phyloP scores from a whole-genome alignment of 2,329 filamentous ascomycete species.

The Colletotrichum lini region DNA sequence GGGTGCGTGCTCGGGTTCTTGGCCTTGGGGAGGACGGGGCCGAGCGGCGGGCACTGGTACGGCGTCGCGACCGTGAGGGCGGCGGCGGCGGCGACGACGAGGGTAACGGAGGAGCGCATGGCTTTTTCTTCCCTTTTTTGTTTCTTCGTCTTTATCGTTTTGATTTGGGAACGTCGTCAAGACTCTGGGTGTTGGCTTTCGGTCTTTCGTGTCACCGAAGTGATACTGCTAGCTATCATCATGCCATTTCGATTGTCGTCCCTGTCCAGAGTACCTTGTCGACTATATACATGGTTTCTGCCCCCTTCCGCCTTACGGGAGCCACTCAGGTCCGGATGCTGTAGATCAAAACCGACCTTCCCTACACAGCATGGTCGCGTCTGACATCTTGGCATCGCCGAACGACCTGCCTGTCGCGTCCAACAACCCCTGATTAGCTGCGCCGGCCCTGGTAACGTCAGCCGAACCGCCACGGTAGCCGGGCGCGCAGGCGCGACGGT shows the following conservation, averaged over 20 bases:
- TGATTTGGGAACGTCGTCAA: no score
- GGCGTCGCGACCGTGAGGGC: conserved; percentile 13
- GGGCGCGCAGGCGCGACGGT: neutral
- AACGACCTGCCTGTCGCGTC: neutral
- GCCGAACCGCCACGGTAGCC: conserved; percentile 3
- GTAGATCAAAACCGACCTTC: conserved; percentile 8
- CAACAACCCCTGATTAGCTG: conserved; percentile 1
- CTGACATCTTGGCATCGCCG: neutral
- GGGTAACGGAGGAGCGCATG: conserved; percentile 10
- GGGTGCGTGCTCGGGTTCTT: conserved; percentile 36
- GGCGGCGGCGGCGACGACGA: conserved; percentile 1
- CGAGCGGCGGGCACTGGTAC: conserved; percentile 38
- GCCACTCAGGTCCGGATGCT: neutral
- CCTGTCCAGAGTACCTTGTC: no score
- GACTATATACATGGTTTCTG: neutral
- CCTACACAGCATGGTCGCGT: conserved; percentile 9
- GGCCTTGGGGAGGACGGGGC: conserved; percentile 36
- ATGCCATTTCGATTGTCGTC: no score
- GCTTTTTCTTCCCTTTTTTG: neutral
- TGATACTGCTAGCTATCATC: neutral
- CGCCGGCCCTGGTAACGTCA: neutral
- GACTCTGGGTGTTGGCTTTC: neutral
- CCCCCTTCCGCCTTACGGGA: neutral
- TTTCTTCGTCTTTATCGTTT: neutral
- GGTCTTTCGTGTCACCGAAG: neutral